Conservation (phyloP, 345 rosid species). For the Raphanus sativus region DNA sequence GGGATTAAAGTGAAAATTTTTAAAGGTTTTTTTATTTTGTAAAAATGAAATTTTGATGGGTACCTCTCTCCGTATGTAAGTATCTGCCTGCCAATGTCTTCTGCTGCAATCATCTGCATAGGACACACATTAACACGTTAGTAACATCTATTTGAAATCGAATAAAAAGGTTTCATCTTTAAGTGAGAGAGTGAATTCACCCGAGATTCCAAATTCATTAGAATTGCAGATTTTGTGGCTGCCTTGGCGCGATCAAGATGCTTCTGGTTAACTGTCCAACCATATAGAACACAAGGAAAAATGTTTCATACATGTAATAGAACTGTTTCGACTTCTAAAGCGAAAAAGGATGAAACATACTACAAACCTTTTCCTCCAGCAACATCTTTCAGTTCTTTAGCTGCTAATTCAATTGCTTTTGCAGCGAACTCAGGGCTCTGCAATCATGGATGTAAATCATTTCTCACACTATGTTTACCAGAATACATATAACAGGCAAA, state of each 20-base stretch:
- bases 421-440: conserved; percentile 59
- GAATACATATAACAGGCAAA: background rate
- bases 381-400: conserved; percentile 49
- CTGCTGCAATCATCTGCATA: conserved; percentile 58
- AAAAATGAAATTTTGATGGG: background rate
- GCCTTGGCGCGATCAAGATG: conserved; percentile 62
- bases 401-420: conserved; percentile 59
- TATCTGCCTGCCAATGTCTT: conserved; percentile 72
- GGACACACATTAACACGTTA: background rate
- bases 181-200: conserved; percentile 33
- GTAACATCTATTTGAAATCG: background rate
- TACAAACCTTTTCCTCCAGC: conserved; percentile 58
- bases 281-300: background rate
- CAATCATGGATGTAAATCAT: background rate
- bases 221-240: conserved; percentile 71
- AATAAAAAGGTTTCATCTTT: background rate
- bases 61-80: conserved; percentile 80
- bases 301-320: background rate
- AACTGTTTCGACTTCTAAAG: background rate
- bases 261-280: conserved; percentile 44
- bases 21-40: background rate
- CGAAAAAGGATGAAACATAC: background rate
- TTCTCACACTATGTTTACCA: conserved; percentile 5
- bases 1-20: background rate
- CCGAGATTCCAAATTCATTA: conserved; percentile 76